phyloP scores from a whole-genome alignment of 192 early-diverging fungal species.

The Linnemannia elongata region DNA sequence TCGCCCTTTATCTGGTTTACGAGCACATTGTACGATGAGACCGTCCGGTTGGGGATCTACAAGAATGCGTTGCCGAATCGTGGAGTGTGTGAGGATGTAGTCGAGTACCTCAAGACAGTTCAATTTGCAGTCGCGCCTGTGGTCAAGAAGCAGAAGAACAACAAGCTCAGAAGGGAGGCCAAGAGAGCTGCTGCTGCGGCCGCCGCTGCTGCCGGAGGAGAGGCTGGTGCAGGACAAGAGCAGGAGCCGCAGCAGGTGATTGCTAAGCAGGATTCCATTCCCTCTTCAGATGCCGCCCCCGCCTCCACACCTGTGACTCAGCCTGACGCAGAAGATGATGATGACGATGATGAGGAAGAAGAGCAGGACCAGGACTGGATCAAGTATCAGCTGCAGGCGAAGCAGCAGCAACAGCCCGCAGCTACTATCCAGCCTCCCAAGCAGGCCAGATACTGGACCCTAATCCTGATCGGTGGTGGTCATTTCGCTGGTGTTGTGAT shows the following conservation, averaged over 20 bases:
- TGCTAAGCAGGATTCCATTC: not conserved
- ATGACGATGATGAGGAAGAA: conserved; percentile 26
- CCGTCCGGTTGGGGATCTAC: conserved; percentile 62
- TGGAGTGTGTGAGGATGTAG: conserved; percentile 33
- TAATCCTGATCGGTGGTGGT: conserved; percentile 87
- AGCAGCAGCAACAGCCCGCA: conserved; percentile 7
- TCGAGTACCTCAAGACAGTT: conserved; percentile 26
- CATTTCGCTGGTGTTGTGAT: conserved; percentile 94
- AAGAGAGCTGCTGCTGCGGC: conserved; percentile 16
- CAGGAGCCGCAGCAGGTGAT: conserved; percentile 7
- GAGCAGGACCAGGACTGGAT: conserved; percentile 35
- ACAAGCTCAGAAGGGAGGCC: conserved; percentile 25
- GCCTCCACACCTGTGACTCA: not conserved
- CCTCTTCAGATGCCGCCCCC: not conserved
- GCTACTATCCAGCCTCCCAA: not conserved
- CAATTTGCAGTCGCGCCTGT: conserved; percentile 17
- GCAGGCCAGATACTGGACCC: conserved; percentile 73
- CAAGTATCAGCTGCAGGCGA: conserved; percentile 37
- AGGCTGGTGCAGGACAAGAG: not conserved
- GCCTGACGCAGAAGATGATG: not conserved
- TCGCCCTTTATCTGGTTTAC: conserved; percentile 63
- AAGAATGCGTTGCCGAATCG: conserved; percentile 52
- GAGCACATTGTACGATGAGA: conserved; percentile 22
- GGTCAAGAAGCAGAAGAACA: conserved; percentile 34
- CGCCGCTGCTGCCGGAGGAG: not conserved